phyloP scores from a whole-genome alignment of 768 basidiomycete genomes.

The Serendipita sp. region DNA sequence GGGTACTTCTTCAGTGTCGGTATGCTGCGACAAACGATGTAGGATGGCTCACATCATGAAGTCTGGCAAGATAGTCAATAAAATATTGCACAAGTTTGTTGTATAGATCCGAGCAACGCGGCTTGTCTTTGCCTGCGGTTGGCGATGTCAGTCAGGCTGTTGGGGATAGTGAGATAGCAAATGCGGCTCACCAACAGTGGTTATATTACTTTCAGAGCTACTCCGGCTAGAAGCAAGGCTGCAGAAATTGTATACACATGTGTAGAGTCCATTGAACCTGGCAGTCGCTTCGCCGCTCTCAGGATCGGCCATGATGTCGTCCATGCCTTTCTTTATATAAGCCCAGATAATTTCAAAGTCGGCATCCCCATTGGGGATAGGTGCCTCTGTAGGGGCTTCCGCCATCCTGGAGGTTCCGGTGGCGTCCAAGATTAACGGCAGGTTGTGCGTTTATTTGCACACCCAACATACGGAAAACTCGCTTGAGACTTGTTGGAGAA shows the following conservation, averaged over 20 bases:
- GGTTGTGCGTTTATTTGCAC: too few relatives aligned
- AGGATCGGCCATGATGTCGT: conserved; percentile 88
- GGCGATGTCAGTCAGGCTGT: conserved; percentile 7
- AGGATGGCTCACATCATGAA: conserved; percentile 36
- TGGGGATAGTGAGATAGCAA: too few relatives aligned
- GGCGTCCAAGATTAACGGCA: too few relatives aligned
- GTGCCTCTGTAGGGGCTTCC: conserved; percentile 9
- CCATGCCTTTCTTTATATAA: conserved; percentile 71
- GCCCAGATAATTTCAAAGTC: conserved; percentile 78
- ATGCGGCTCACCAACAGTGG: too few relatives aligned
- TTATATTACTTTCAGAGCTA: conserved; percentile 21
- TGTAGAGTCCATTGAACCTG: conserved; percentile 78
- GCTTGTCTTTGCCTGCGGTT: conserved; percentile 62
- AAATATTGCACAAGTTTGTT: conserved; percentile 90
- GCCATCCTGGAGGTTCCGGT: too few relatives aligned
- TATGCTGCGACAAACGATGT: too few relatives aligned
- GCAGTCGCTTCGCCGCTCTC: conserved; percentile 80
- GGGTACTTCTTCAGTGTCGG: too few relatives aligned
- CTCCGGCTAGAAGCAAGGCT: conserved; percentile 45
- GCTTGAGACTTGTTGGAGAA: too few relatives aligned
- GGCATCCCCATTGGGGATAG: conserved; percentile 50
- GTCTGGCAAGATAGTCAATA: conserved; percentile 54
- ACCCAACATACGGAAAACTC: too few relatives aligned
- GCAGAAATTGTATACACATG: conserved; percentile 96
- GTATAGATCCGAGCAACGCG: conserved; percentile 96